Base-by-base conservation (phyloP, 1,284 basidiomycete genomes). In the Inonotus hispidus region DNA sequence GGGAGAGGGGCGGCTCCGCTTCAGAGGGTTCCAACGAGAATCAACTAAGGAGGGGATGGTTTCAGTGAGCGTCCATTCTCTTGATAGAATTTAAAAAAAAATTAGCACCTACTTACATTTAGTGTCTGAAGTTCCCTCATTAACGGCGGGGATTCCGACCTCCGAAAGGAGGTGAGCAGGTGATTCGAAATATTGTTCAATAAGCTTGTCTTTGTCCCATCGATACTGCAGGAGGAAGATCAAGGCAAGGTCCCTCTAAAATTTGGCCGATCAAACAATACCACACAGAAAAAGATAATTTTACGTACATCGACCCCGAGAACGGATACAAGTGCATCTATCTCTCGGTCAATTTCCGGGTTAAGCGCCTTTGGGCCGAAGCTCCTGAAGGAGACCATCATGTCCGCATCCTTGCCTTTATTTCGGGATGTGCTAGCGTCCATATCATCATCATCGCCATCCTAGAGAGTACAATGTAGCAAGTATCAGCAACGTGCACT, bases 141-240 rank as follows among this genome's bases (percentile, higher is more conserved):
- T n/a, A 53, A 14, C 23, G 6, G 64, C 56, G 0, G 72, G 72
- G 56, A 74, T 73, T 55, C 73, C 73, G 16, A 66, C 70, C 11
- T 68, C 74, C 16, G 69, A 63, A 10, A 83, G 73, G 3, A 80
- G 75, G 32, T 68, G 66, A 10, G 76, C 71, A 3, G 81, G 76
- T 57, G 79, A 77, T 53, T 80, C 82, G 75, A 81, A 80, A 69
- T 79, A 85, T 63, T 74, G 72, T 66, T 84, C 79, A 47, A 80
- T 74, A 14, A 87, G 77, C 58, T 79, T 79, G 68, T 88, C 86
- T 58, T 79, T 77, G 72, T 87, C 85, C 85, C 85, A 88, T 25
- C 75, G 74, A 71, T 82, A 86, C 68, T 85, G 80, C 11, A 84
- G 79, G 1, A 87, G 74, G 1, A 88, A 76, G 25, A 83, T 82